These are phyloP conservation scores for Kodamaea kaohsiungensis DNA, from an alignment of 805 yeast genomes.

Conservation along the genomic window DNA sequence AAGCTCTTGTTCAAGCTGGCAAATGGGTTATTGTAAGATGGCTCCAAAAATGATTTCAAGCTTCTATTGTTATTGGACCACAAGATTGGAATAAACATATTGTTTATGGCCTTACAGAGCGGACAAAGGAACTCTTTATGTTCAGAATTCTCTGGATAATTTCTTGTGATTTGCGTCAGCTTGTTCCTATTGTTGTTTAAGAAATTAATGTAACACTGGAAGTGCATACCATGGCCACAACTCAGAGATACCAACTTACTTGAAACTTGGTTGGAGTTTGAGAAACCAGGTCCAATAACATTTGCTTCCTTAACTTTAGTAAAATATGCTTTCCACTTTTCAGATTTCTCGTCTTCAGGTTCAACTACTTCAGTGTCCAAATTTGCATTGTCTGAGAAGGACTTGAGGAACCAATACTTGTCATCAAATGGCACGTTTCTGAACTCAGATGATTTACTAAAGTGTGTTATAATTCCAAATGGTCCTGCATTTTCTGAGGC, in stretches of 20 bases:
- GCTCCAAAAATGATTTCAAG: slow-evolving; percentile 22
- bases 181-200: slow-evolving; percentile 55
- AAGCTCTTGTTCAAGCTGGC: slow-evolving; percentile 15
- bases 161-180: slow-evolving; percentile 75
- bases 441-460: slow-evolving; percentile 58
- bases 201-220: slow-evolving; percentile 68
- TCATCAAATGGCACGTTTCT: slow-evolving; percentile 65
- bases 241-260: slow-evolving; percentile 59
- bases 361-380: slow-evolving; percentile 38
- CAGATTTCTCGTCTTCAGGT: slow-evolving; percentile 20
- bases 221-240: slow-evolving; percentile 96
- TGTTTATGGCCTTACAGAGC: slow-evolving; percentile 82
- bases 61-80: slow-evolving; percentile 52
- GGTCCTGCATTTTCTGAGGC: slow-evolving; percentile 63
- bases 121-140: slow-evolving; percentile 85
- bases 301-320: slow-evolving; percentile 32
- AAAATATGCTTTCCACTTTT: slow-evolving; percentile 42
- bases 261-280: slow-evolving; percentile 36
- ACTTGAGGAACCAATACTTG: slow-evolving; percentile 63
- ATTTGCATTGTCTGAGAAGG: slow-evolving; percentile 51
- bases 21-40: slow-evolving; percentile 14
- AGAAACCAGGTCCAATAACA: slow-evolving; percentile 75
- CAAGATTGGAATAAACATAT: slow-evolving; percentile 76
- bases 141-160: slow-evolving; percentile 72
- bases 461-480: slow-evolving; percentile 71